phyloP scores from a whole-genome alignment of 2,329 filamentous ascomycete genomes.

The Orbilia brochopaga region DNA sequence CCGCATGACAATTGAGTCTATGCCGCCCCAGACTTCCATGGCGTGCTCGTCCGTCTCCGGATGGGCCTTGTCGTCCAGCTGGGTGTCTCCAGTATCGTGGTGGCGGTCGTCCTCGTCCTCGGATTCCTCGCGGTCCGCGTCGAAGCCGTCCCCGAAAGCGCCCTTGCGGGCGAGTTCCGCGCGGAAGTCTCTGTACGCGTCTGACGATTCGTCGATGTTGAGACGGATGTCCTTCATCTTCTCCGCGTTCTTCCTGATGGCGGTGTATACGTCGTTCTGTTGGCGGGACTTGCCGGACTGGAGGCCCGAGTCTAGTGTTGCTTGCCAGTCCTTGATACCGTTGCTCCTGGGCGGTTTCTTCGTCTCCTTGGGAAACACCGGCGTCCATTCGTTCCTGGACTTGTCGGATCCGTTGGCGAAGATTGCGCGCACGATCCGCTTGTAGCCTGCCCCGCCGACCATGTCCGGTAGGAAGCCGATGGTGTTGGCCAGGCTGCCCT shows the following conservation, averaged over 20 bases:
- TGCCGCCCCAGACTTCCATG: conserved; percentile 31
- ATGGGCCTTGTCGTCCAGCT: conserved; percentile 24
- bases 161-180: conserved; percentile 10
- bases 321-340: conserved; percentile 15
- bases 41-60: conserved; percentile 29
- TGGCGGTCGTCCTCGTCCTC: conserved; percentile 18
- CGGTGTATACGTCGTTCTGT: not conserved
- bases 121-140: conserved; percentile 26
- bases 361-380: conserved; percentile 36
- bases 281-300: not conserved
- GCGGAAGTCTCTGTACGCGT: conserved; percentile 30
- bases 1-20: conserved; percentile 35
- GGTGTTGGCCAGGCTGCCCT: conserved; percentile 28
- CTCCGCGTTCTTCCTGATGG: conserved; percentile 9
- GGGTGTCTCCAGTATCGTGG: not conserved
- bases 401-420: conserved; percentile 43
- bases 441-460: conserved; percentile 34
- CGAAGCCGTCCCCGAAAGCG: not conserved
- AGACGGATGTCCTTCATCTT: conserved; percentile 24
- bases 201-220: conserved; percentile 27
- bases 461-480: conserved; percentile 36
- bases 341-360: conserved; percentile 37
- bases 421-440: conserved; percentile 40
- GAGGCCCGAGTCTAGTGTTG: conserved; percentile 9
- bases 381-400: conserved; percentile 35